These are phyloP conservation scores for Cutaneotrichosporon sp. DNA, from an alignment of 1,284 basidiomycete species.

Conservation along the genomic window DNA sequence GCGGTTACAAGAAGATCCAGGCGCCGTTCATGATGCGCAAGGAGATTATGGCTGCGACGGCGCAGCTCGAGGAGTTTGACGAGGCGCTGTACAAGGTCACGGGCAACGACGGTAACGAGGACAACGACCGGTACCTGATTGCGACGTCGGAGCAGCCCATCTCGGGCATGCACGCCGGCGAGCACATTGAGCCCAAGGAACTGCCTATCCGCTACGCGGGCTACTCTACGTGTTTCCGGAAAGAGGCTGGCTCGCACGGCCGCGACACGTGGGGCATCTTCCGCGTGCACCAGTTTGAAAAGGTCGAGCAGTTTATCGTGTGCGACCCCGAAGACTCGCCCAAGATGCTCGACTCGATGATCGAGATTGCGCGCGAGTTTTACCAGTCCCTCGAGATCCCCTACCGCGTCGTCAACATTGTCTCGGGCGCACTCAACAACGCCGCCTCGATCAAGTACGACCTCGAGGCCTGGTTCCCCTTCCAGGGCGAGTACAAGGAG, in stretches of 20 bases:
- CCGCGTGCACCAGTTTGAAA: slow-evolving; percentile 99
- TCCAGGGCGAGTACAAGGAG: slow-evolving; percentile 94
- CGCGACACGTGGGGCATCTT: slow-evolving; percentile 99
- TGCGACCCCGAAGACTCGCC: slow-evolving; percentile 91
- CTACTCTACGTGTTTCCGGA: slow-evolving; percentile 93
- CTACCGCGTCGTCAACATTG: slow-evolving; percentile 92
- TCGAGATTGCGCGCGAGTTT: slow-evolving; percentile 83
- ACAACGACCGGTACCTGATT: slow-evolving; percentile 98
- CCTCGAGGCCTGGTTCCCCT: slow-evolving; percentile 98
- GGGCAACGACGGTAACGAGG: slow-evolving; percentile 54
- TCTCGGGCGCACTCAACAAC: slow-evolving; percentile 91
- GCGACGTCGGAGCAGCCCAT: slow-evolving; percentile 98
- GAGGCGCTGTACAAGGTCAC: slow-evolving; percentile 96
- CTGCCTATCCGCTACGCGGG: slow-evolving; percentile 74
- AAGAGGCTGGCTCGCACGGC: slow-evolving; percentile 94
- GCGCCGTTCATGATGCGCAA: slow-evolving; percentile 99
- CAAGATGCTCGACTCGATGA: slow-evolving; percentile 88
- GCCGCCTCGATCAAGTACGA: slow-evolving; percentile 97
- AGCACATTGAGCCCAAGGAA: slow-evolving; percentile 92
- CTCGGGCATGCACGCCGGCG: slow-evolving; percentile 88
- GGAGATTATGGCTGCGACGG: slow-evolving; percentile 94
- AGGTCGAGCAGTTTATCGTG: slow-evolving; percentile 91
- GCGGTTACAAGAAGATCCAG: slow-evolving; percentile 87
- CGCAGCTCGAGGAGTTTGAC: slow-evolving; percentile 95
- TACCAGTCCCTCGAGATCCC: slow-evolving; percentile 89